Evolutionary conservation across 2,329 filamentous ascomycete species (phyloP).

Genomic region (Sporothrix brasiliensis): DNA sequence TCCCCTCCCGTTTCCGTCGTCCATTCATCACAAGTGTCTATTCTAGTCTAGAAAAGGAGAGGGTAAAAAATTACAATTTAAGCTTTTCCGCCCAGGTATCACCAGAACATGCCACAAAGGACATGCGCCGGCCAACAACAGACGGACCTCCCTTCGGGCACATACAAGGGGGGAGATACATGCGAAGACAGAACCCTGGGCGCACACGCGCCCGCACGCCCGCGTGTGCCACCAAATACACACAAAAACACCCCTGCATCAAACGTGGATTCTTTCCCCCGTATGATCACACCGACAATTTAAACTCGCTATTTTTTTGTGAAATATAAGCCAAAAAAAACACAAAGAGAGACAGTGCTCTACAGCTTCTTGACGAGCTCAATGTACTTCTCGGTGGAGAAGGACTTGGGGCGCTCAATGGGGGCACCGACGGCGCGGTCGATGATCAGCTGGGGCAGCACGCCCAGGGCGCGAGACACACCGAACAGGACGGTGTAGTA

Average conservation of each 20-base stretch:
- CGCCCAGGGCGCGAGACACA: slow-evolving; percentile 96
- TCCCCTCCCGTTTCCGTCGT: neutral
- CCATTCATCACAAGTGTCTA: slow-evolving; percentile 8
- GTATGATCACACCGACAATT: slow-evolving; percentile 7
- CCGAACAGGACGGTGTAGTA: slow-evolving; percentile 99
- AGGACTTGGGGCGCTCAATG: slow-evolving; percentile 98
- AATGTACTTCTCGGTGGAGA: slow-evolving; percentile 95
- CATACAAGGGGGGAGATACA: neutral
- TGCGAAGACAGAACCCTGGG: too few relatives aligned
- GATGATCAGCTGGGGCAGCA: slow-evolving; percentile 98
- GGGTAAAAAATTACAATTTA: neutral
- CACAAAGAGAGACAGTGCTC: slow-evolving; percentile 43
- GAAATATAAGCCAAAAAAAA: neutral
- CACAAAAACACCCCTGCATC: slow-evolving; percentile 9
- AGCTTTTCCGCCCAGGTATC: neutral
- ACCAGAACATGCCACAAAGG: neutral
- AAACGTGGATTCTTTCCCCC: slow-evolving; percentile 7
- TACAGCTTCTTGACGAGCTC: slow-evolving; percentile 93
- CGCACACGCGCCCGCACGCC: neutral
- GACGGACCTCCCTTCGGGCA: slow-evolving; percentile 10
- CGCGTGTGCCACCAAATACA: neutral
- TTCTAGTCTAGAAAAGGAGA: neutral
- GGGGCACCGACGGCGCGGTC: slow-evolving; percentile 95
- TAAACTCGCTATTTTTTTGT: slow-evolving; percentile 7
- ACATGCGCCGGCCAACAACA: slow-evolving; percentile 1